Evolutionary conservation across 2,329 filamentous ascomycete species (phyloP), one percentile per base, ranked within the genome.

Genomic region (Colletotrichum sp.): DNA sequence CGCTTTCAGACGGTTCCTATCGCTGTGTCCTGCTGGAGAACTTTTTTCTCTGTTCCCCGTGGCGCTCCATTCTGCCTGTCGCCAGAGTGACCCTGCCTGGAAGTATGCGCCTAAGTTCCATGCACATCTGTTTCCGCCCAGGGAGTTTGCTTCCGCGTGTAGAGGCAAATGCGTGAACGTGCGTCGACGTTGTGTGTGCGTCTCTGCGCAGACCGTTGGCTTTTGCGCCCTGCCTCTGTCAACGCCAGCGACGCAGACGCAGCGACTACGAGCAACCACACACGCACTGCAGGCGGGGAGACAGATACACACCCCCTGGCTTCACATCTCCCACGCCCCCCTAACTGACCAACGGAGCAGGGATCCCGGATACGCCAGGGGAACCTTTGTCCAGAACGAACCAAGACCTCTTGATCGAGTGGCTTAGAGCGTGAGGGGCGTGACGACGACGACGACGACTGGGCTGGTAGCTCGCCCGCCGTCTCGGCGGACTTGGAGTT

Each of bases 401-500:
- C 55, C 64, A 73, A 60, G 64, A 68, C 55, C 43, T 61, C 55
- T 62, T 60, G 16, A 56, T 58, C 34, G 16, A 70, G 71, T 75
- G 73, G 73, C 73, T 75, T 72, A 68, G 73, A 72, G 56, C 21
- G 26, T 73, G 61, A 66, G 61, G 68, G 73, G 73, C 69, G 69
- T 75, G 70, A 73, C 73, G 73, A 73, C 43, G 38, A 48, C 38
- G 38, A 48, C 38, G 43, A n/a, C 70, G 69, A 56, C 69, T 67
- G 55, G 67, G 66, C 70, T 36, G 43, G 26, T 56, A 43, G 30
- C 15, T 56, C 73, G 62, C 62, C 72, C 72, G 72, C 55, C 68
- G 61, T 34, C 69, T 75, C 73, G 73, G 73, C 73, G 73, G 73
- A 68, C 55, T 72, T 75, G 21, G 56, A 56, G 55, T 18, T 36